Evolutionary conservation across 2,329 filamentous ascomycete species (phyloP).

Genomic region (Leptographium galeiforme): DNA sequence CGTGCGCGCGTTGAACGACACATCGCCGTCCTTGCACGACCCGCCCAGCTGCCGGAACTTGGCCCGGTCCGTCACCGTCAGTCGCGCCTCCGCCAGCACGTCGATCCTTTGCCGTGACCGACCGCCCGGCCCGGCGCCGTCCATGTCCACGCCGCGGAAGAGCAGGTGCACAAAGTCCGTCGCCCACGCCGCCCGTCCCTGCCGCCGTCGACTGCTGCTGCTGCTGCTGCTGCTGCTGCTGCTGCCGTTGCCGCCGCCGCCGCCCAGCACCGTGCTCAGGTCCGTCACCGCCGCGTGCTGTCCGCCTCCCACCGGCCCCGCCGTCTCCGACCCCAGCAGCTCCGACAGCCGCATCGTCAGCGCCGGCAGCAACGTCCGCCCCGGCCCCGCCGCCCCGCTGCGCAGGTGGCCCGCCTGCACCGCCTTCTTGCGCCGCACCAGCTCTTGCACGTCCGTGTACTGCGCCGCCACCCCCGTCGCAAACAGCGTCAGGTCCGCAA

Average conservation of each 20-base stretch:
- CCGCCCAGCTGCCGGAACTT: conserved; percentile 42
- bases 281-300: background rate
- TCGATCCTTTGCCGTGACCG: conserved; percentile 15
- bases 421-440: conserved; percentile 31
- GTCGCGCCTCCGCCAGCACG: conserved; percentile 37
- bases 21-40: conserved; percentile 40
- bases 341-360: conserved; percentile 36
- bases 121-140: conserved; percentile 8
- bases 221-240: background rate
- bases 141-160: conserved; percentile 36
- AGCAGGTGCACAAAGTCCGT: conserved; percentile 43
- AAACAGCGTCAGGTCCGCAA: conserved; percentile 36
- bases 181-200: conserved; percentile 31
- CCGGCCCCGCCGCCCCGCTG: conserved; percentile 24
- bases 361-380: conserved; percentile 32
- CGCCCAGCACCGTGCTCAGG: background rate
- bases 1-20: conserved; percentile 44
- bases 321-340: conserved; percentile 14
- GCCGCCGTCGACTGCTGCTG: background rate
- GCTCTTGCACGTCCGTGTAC: conserved; percentile 31
- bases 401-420: conserved; percentile 19
- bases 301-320: background rate
- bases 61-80: conserved; percentile 37
- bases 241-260: background rate
- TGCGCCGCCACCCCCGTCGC: conserved; percentile 38